Base-by-base conservation (phyloP, 805 yeast genomes). In the Schizosaccharomyces lindneri region DNA sequence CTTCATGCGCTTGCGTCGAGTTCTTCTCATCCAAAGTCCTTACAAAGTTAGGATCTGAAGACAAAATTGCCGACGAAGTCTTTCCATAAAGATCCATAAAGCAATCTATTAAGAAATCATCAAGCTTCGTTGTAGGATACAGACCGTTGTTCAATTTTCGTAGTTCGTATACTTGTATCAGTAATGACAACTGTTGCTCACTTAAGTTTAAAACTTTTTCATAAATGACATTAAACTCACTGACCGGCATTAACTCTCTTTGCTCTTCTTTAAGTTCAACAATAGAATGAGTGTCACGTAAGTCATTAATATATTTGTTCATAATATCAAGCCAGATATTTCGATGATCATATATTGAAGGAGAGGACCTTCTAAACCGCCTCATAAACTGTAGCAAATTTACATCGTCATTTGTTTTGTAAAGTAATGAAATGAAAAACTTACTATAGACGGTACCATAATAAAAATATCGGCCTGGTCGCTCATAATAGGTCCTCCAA, bases 401-500 rank as follows among this genome's bases (percentile, higher is more conserved):
- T 9, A 3, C 57, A 21, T 84, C 73, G 66, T 87, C 90, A 9
- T 75, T 71, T 7, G 78, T 74, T 31, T 74, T 70, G 43, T 75
- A 72, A 29, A 86, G 70, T 29, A 89, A 67, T 27, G 78, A 78
- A 59, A 84, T 77, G 66, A 77, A 82, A 67, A 83, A 84, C 59
- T 73, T 69, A 27, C 86, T 78, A 68, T 93, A 90, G 62, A 81
- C 80, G 65, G 75, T 78, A 41, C 84, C 83, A 71, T 84, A 87
- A 11, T 80, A 81, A 69, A 88, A 90, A 71, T 90, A 96, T 66
- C 85, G 87, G 0, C 99, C 99, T 0, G 97, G 93, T 27, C 65
- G 73, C 70, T 94, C 98, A 66, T 76, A 70, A 59, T 88, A 95
- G 0, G 97, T 95, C 66, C 87, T 87, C 97, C 98, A 93, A 63